These are phyloP conservation scores for Boechera retrofracta DNA, from an alignment of 345 rosid genomes.

Conservation along the genomic window DNA sequence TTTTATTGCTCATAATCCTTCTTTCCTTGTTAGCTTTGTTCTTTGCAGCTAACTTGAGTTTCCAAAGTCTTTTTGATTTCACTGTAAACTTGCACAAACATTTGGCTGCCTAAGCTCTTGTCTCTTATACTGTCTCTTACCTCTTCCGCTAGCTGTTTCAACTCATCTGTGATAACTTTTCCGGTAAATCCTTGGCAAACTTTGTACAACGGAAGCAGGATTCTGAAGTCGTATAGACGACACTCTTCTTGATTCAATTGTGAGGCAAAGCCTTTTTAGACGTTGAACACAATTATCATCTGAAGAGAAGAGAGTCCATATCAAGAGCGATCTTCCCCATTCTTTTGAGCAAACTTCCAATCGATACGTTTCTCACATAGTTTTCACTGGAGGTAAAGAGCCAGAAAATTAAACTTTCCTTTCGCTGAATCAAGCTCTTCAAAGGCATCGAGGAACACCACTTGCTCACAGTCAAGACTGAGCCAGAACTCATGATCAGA, in stretches of 20 bases:
- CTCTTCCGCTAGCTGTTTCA: not conserved
- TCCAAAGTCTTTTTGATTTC: slow-evolving; percentile 35
- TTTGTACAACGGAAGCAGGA: slow-evolving; percentile 71
- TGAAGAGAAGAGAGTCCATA: slow-evolving; percentile 55
- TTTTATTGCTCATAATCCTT: slow-evolving; percentile 50
- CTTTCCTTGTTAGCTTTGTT: slow-evolving; percentile 66
- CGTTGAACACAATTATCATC: slow-evolving; percentile 63
- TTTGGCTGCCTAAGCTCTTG: not conserved
- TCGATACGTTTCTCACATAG: slow-evolving; percentile 37
- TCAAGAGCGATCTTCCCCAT: slow-evolving; percentile 75
- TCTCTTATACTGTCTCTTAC: not conserved
- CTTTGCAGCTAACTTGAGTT: slow-evolving; percentile 66
- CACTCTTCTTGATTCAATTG: slow-evolving; percentile 52
- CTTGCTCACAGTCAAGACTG: no score
- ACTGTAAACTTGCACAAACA: not conserved
- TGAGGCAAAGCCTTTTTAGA: slow-evolving; percentile 49
- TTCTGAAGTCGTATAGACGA: slow-evolving; percentile 47
- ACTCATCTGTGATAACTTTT: slow-evolving; percentile 62
- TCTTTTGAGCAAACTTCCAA: slow-evolving; percentile 28
- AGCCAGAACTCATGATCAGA: no score
- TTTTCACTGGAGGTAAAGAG: no score
- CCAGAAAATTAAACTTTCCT: no score
- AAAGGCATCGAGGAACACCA: no score
- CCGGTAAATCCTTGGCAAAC: slow-evolving; percentile 76
- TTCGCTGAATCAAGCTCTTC: no score